Evolutionary conservation across 495 filamentous ascomycete species (phyloP), one percentile per base, ranked within the genome.

Genomic region (Trichoderma gamsii): DNA sequence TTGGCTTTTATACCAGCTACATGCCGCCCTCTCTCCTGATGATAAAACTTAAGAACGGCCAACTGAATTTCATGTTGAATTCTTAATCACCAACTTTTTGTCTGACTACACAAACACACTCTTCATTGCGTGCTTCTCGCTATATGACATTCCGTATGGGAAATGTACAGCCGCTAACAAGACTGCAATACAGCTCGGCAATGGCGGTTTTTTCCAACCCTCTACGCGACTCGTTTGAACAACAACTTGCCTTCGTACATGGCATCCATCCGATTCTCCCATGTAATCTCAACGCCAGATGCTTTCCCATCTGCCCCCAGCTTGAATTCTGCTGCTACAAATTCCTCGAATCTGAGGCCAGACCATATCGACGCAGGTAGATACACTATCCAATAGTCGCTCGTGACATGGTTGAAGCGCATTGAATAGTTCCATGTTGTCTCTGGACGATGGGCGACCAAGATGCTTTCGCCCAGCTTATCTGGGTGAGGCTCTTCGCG

Each of bases 31-130:
- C 49, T 69, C 61, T 66, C 61, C 77, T 83, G 81, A 83, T 83
- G 80, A 83, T 72, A 78, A 70, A 77, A 59, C 80, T 82, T 83
- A 84, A 84, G 81, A 85, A 85, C 81, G 80, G 83, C 81, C 82
- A 84, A 83, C 83, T 80, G 82, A 86, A 84, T 71, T 67, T 71
- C 72, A 84, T 86, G 84, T 84, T 78, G 84, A 85, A 21, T 64
- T 38, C 65, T 67, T 66, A 68, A 32, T 46, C 44, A 69, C 61
- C 67, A 69, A 69, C 44, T 65, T 59, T 66, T 63, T 46, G 44
- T 65, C 67, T 69, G 67, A 66, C 59, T 44, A 67, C 18, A 41
- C 25, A 63, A 35, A 43, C 64, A 44, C 27, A 23, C 41, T n/a
- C 15, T 21, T 32, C 65, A 51, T 69, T 35, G 21, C 64, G 21